A percentile compares a stretch with the other conserved stretches of the same genome.
Evolutionary conservation across 2,329 filamentous ascomycete species (phyloP).

Genomic region (Beauveria australis): DNA sequence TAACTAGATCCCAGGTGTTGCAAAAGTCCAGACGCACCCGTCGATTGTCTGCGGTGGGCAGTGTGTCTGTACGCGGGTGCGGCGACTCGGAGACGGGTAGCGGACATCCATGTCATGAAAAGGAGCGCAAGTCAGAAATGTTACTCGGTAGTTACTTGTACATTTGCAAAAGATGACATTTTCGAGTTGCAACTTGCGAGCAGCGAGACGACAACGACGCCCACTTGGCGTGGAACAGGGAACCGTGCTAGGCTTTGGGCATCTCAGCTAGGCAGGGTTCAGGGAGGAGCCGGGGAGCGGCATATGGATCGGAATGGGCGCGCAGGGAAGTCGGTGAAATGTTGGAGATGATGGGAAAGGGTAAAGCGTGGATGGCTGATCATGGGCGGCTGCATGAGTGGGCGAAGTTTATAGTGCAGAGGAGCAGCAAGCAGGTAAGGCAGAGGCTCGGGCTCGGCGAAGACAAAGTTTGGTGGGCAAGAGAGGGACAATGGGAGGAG

Average conservation of each 20-base stretch:
- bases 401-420: not conserved
- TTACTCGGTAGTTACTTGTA: no score
- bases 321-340: not conserved
- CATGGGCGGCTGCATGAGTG: not conserved
- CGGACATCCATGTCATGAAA: no score
- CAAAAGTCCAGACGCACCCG: no score
- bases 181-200: not conserved
- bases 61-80: not conserved
- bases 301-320: not conserved
- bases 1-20: no score
- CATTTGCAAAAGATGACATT: not conserved
- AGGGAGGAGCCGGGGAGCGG: not conserved
- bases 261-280: conserved; percentile 9
- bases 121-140: no score
- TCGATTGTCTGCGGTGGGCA: not conserved
- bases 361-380: not conserved
- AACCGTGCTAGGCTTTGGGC: not conserved
- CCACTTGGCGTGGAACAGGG: conserved; percentile 1
- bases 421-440: no score
- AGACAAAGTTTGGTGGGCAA: not conserved
- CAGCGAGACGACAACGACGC: not conserved
- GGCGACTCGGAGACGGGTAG: not conserved
- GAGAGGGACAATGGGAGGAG: no score
- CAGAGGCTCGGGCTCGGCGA: not conserved
- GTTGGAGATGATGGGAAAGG: not conserved